Conservation (phyloP, 2,329 filamentous ascomycete species). For the Exutisphaerella laricina region DNA sequence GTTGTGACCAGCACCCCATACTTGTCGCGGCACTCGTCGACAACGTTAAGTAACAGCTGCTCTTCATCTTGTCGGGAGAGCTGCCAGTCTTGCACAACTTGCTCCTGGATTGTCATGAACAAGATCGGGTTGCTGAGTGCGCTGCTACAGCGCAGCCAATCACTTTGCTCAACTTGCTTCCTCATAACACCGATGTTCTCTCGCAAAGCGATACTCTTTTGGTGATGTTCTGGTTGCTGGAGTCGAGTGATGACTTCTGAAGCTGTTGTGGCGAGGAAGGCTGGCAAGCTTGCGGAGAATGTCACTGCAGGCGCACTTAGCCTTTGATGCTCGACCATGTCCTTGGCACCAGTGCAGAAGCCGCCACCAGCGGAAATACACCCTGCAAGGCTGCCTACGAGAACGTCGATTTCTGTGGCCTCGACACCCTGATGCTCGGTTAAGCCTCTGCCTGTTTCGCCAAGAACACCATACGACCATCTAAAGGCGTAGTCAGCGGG, state of each 20-base stretch:
- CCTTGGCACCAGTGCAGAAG: conserved; percentile 85
- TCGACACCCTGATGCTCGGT: conserved; percentile 97
- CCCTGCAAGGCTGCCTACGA: conserved; percentile 84
- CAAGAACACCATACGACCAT: conserved; percentile 92
- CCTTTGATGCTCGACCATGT: conserved; percentile 95
- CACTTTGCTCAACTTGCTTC: conserved; percentile 80
- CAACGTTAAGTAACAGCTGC: conserved; percentile 74
- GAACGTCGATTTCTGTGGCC: conserved; percentile 88
- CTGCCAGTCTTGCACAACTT: conserved; percentile 65
- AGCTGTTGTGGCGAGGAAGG: conserved; percentile 85
- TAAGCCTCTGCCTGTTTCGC: conserved; percentile 80
- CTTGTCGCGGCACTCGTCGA: conserved; percentile 85
- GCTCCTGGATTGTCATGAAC: conserved; percentile 73
- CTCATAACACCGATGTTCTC: conserved; percentile 77
- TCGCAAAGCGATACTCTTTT: conserved; percentile 79
- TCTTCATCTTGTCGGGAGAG: conserved; percentile 69
- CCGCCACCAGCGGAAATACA: conserved; percentile 87
- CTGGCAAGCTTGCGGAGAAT: conserved; percentile 88
- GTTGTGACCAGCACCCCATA: conserved; percentile 75
- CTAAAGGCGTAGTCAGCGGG: not conserved
- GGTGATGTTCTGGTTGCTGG: conserved; percentile 64
- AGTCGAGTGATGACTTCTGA: conserved; percentile 82
- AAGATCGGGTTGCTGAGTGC: conserved; percentile 78
- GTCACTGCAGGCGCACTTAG: conserved; percentile 89
- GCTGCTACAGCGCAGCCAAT: conserved; percentile 83